Conservation (phyloP, 148 eudicot genomes). For the Arbutus unedo region DNA sequence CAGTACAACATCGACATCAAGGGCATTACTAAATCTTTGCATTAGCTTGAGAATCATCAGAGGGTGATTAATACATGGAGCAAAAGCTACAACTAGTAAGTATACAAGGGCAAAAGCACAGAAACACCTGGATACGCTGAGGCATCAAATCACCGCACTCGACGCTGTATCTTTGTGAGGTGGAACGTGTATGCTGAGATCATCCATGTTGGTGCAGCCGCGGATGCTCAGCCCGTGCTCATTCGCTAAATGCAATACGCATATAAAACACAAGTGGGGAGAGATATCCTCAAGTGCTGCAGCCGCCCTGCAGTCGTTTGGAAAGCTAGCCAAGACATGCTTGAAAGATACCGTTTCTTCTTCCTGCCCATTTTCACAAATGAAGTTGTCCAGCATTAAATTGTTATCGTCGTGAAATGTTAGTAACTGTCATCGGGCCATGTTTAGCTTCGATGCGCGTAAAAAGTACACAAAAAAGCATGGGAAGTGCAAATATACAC, state of each 20-base stretch:
- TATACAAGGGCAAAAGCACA: not conserved
- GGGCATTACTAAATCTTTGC: not conserved
- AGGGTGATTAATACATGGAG: not conserved
- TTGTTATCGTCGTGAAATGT: not conserved
- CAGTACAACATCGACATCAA: not conserved
- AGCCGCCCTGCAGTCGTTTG: conserved; percentile 42
- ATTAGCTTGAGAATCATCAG: not conserved
- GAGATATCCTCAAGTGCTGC: conserved; percentile 37
- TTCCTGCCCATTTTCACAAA: conserved; percentile 26
- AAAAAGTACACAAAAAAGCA: not conserved
- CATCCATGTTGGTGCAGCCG: conserved; percentile 42
- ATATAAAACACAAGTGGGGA: conserved; percentile 59
- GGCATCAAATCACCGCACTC: not conserved
- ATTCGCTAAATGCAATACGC: conserved; percentile 53
- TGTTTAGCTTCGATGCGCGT: not conserved
- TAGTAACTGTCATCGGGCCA: not conserved
- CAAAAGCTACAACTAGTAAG: not conserved
- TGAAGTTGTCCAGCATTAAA: not conserved
- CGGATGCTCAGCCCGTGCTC: conserved; percentile 46
- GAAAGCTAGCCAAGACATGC: conserved; percentile 42
- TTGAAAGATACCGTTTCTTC: conserved; percentile 47
- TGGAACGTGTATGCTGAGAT: conserved; percentile 40
- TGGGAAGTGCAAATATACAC: not conserved
- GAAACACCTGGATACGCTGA: not conserved
- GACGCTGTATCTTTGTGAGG: not conserved